These are phyloP conservation scores for Lepiota venenata DNA, from an alignment of 768 basidiomycete species.

Conservation along the genomic window DNA sequence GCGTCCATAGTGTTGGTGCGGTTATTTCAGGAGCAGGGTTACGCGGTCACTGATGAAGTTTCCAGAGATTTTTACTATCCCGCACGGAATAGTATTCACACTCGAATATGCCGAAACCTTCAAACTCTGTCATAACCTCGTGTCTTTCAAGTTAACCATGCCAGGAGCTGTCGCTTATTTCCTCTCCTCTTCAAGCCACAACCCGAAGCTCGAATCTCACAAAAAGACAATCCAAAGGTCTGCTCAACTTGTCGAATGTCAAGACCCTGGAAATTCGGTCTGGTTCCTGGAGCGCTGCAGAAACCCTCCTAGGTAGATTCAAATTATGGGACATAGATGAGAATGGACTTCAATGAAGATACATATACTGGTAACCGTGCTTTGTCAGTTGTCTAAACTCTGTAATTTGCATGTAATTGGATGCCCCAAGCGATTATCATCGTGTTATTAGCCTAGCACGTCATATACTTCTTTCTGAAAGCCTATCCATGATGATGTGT, in stretches of 20 bases:
- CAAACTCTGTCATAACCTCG: slow-evolving; percentile 46
- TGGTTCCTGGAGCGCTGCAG: slow-evolving; percentile 59
- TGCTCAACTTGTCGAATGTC: slow-evolving; percentile 37
- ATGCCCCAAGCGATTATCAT: slow-evolving; percentile 53
- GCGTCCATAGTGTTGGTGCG: slow-evolving; percentile 16
- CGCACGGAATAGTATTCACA: slow-evolving; percentile 43
- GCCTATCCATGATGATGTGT: slow-evolving; percentile 56
- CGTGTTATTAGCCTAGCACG: slow-evolving; percentile 41
- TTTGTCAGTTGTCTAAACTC: slow-evolving; percentile 50
- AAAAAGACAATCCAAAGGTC: slow-evolving; percentile 41
- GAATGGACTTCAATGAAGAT: slow-evolving; percentile 48
- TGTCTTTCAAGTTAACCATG: slow-evolving; percentile 51
- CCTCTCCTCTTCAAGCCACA: slow-evolving; percentile 41
- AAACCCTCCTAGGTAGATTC: slow-evolving; percentile 61
- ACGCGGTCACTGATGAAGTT: neutral
- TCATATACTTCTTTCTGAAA: slow-evolving; percentile 53
- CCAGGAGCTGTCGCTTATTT: slow-evolving; percentile 46
- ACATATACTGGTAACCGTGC: slow-evolving; percentile 45
- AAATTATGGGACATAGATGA: slow-evolving; percentile 46
- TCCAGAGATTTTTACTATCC: slow-evolving; percentile 13
- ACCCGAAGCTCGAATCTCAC: slow-evolving; percentile 49
- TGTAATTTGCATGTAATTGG: slow-evolving; percentile 56
- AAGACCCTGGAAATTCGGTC: slow-evolving; percentile 49
- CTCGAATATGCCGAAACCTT: slow-evolving; percentile 48
- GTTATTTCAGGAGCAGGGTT: neutral